Conservation (phyloP, 768 basidiomycete species). For the Daedaleopsis nitida region DNA sequence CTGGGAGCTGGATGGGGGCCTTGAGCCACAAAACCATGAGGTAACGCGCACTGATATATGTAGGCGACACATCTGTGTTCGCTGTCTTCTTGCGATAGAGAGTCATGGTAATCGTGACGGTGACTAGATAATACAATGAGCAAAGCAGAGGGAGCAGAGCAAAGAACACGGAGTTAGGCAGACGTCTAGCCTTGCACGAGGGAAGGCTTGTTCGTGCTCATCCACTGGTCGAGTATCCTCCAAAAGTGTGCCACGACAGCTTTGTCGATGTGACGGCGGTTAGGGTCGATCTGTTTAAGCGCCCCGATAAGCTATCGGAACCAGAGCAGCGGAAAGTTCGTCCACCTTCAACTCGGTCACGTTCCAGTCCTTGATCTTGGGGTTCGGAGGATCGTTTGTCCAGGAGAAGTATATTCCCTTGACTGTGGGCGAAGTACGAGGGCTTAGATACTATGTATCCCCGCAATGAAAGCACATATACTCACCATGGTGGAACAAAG, state of each 20-base stretch:
- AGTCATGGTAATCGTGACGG: not conserved
- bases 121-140: conserved; percentile 1
- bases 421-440: conserved; percentile 58
- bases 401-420: conserved; percentile 96
- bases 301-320: not conserved
- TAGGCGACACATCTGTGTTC: not conserved
- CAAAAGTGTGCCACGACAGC: conserved; percentile 95
- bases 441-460: not conserved
- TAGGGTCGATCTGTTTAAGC: conserved; percentile 75
- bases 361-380: conserved; percentile 94
- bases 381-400: conserved; percentile 88
- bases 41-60: not conserved
- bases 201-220: conserved; percentile 76
- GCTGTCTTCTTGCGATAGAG: not conserved
- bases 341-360: conserved; percentile 89
- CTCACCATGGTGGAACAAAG: conserved; percentile 91
- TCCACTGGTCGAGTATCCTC: conserved; percentile 90
- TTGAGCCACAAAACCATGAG: not conserved
- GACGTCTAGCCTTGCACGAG: conserved; percentile 49
- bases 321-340: conserved; percentile 4
- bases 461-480: not conserved
- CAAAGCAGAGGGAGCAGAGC: not conserved
- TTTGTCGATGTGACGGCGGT: conserved; percentile 91
- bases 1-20: no score
- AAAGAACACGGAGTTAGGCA: not conserved